A percentile compares a stretch with the other conserved stretches of the same genome.
phyloP scores from a whole-genome alignment of 2,329 filamentous ascomycete species.

The Rasamsonia emersonii region DNA sequence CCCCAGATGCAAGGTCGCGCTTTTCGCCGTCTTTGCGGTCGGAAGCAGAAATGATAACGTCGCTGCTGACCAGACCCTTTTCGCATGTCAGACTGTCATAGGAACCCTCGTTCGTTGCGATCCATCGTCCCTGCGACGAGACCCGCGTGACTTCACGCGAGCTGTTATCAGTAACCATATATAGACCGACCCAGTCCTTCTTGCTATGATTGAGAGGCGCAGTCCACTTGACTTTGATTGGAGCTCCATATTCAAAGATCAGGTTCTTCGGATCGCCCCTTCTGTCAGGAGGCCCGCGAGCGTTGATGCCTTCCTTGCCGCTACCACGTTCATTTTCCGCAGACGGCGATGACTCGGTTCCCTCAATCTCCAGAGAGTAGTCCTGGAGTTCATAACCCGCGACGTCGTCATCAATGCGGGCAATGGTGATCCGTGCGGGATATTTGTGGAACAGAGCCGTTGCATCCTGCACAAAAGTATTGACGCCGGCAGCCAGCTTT shows the following conservation, averaged over 20 bases:
- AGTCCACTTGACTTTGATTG: conserved; percentile 83
- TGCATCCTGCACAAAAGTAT: conserved; percentile 79
- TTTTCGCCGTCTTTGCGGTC: conserved; percentile 38
- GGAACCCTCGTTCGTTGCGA: conserved; percentile 65
- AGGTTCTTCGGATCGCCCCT: conserved; percentile 61
- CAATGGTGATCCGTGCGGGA: conserved; percentile 76
- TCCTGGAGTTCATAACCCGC: conserved; percentile 66
- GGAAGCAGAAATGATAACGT: conserved; percentile 47
- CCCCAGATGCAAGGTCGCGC: conserved; percentile 60
- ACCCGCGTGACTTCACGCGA: conserved; percentile 78
- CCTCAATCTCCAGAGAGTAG: conserved; percentile 69
- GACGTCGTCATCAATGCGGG: conserved; percentile 67
- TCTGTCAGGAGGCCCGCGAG: conserved; percentile 55
- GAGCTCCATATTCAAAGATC: conserved; percentile 79
- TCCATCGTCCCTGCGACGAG: conserved; percentile 80
- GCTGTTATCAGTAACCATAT: conserved; percentile 89
- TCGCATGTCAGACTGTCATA: conserved; percentile 72
- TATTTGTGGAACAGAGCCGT: conserved; percentile 82
- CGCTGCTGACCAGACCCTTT: conserved; percentile 62
- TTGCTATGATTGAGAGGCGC: conserved; percentile 81
- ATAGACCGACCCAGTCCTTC: conserved; percentile 92
- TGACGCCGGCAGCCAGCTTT: conserved; percentile 77
- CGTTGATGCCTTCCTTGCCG: conserved; percentile 64
- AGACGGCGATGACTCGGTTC: conserved; percentile 47
- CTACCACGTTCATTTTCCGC: conserved; percentile 53